A percentile compares a stretch with the other conserved stretches of the same genome.
Evolutionary conservation across 441 rosid genomes (phyloP).

Genomic region (Pelargonium cotyledonis): DNA sequence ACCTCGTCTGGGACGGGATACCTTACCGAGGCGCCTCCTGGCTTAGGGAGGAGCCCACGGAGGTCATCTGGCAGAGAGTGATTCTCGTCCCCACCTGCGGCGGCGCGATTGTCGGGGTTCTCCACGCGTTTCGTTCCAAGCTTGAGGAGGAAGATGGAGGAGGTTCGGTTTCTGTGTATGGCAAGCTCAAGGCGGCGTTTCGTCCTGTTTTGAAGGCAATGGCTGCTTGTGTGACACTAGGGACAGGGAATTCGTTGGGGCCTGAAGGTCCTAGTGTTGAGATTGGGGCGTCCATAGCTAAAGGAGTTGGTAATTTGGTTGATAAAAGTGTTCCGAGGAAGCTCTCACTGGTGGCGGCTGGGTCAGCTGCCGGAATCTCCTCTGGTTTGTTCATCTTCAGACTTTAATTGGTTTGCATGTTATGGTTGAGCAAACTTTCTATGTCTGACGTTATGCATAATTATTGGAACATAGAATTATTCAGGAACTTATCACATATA

Average conservation of each 20-base stretch:
- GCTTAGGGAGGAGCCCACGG: constrained; percentile 68
- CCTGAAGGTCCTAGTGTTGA: constrained; percentile 99
- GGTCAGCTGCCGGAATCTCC: constrained; percentile 82
- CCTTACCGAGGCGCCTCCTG: constrained; percentile 76
- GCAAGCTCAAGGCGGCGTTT: constrained; percentile 35
- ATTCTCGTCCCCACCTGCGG: constrained; percentile 65
- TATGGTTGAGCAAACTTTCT: no score
- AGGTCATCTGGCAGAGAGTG: constrained; percentile 52
- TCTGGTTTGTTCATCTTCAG: constrained; percentile 49
- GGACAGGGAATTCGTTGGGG: constrained; percentile 86
- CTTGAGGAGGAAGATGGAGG: no score
- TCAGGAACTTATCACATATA: no score
- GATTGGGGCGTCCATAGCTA: constrained; percentile 77
- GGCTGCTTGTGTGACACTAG: constrained; percentile 83
- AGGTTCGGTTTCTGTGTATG: no score
- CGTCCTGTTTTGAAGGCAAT: constrained; percentile 60
- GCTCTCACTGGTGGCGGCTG: constrained; percentile 74
- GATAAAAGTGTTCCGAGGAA: constrained; percentile 38
- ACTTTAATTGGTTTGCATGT: neutral
- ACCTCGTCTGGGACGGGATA: constrained; percentile 82
- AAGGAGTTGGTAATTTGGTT: constrained; percentile 42
- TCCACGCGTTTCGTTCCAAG: constrained; percentile 32
- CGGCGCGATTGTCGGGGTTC: constrained; percentile 54
- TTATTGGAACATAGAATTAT: no score
- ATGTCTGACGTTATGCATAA: neutral